Percentiles rank a stretch among this genome's conserved stretches.
Evolutionary conservation across 2,329 filamentous ascomycete genomes (phyloP).

Genomic region (Aspergillus felis): DNA sequence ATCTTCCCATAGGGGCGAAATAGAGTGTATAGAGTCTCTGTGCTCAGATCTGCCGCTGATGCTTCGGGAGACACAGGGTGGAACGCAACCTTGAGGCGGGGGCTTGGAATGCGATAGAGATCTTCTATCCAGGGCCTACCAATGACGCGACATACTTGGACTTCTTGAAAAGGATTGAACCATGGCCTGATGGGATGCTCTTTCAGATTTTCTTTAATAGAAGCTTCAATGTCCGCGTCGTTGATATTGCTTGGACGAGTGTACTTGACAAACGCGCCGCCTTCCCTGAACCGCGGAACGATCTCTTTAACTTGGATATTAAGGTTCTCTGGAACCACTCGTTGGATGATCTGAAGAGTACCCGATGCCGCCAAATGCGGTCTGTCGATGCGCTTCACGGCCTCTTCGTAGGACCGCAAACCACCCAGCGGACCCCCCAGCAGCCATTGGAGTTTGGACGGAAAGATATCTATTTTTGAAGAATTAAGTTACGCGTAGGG

Average conservation of each 20-base stretch:
- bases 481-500: background rate
- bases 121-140: slow-evolving; percentile 95
- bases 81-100: slow-evolving; percentile 77
- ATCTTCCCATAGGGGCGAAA: slow-evolving; percentile 91
- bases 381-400: slow-evolving; percentile 51
- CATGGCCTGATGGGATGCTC: slow-evolving; percentile 75
- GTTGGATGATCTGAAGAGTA: slow-evolving; percentile 52
- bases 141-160: slow-evolving; percentile 69
- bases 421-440: slow-evolving; percentile 50
- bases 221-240: slow-evolving; percentile 56
- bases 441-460: slow-evolving; percentile 67
- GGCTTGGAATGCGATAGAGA: slow-evolving; percentile 74
- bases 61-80: slow-evolving; percentile 67
- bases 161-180: slow-evolving; percentile 77
- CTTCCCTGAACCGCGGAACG: slow-evolving; percentile 80
- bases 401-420: slow-evolving; percentile 43
- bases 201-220: slow-evolving; percentile 60
- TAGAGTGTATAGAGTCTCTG: slow-evolving; percentile 80
- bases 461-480: slow-evolving; percentile 66
- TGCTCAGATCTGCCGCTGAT: slow-evolving; percentile 71
- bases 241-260: slow-evolving; percentile 49
- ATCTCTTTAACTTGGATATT: slow-evolving; percentile 74
- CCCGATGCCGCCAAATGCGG: slow-evolving; percentile 53
- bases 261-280: slow-evolving; percentile 90
- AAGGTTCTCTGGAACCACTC: slow-evolving; percentile 60